Conservation (phyloP, 805 yeast genomes). For the Tetrapisispora iriomotensis region DNA sequence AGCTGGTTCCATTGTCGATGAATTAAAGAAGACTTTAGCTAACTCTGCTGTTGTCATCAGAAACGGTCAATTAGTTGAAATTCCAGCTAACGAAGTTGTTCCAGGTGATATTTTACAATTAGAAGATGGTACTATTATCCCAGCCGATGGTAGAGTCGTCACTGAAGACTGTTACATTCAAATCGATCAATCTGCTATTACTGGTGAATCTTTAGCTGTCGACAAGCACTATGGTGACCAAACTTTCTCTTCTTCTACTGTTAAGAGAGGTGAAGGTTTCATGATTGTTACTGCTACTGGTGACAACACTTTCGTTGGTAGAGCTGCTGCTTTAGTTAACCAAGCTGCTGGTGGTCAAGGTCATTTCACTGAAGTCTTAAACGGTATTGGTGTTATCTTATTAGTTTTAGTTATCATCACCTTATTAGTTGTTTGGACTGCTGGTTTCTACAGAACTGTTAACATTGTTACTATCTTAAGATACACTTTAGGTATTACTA, state of each 20-base stretch:
- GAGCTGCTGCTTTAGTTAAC: conserved; percentile 95
- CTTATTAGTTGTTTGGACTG: conserved; percentile 81
- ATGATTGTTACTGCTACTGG: conserved; percentile 93
- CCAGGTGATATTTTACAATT: conserved; percentile 91
- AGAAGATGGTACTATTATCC: conserved; percentile 89
- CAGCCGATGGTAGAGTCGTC: conserved; percentile 86
- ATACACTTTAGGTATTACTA: conserved; percentile 89
- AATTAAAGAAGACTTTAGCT: conserved; percentile 90
- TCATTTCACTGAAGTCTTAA: conserved; percentile 94
- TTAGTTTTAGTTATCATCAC: conserved; percentile 83
- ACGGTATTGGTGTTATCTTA: conserved; percentile 92
- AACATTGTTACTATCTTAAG: conserved; percentile 79
- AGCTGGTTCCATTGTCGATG: conserved; percentile 96
- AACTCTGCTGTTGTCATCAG: conserved; percentile 80
- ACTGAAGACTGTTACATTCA: conserved; percentile 80
- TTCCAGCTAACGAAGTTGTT: conserved; percentile 77
- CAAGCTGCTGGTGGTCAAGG: conserved; percentile 88
- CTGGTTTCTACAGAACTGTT: conserved; percentile 88
- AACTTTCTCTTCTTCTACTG: conserved; percentile 85
- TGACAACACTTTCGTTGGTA: conserved; percentile 91
- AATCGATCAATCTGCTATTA: conserved; percentile 92
- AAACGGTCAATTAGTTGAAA: conserved; percentile 66
- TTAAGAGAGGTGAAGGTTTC: conserved; percentile 91
- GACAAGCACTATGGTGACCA: conserved; percentile 85
- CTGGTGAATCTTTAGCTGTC: conserved; percentile 95